Evolutionary conservation across 2,329 filamentous ascomycete species (phyloP), one percentile per base, ranked within the genome.

Genomic region (Chaetomium globosum): DNA sequence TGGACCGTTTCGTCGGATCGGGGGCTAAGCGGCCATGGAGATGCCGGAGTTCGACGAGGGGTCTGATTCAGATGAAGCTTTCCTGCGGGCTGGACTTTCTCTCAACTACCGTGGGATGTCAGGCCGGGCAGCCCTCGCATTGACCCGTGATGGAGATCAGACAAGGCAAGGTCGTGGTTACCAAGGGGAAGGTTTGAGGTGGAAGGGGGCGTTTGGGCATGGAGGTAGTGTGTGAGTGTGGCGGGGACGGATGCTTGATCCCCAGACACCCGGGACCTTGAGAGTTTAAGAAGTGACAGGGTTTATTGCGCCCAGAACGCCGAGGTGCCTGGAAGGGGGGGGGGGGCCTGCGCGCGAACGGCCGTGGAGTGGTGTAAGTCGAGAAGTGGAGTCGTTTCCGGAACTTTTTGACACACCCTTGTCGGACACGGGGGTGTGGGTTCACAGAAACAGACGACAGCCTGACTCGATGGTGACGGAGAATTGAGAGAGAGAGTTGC

Each of bases 221-320:
- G 64, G 31, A 52, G 51, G 65, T 67, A 62, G 54, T 63, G 67
- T 72, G 73, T 75, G 73, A 75, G 74, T 64, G 56, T 68, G 71
- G 71, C 70, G 75, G 73, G 72, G 68, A 68, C 69, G 71, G 67
- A 72, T 71, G 71, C 72, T 71, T 74, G 73, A 76, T 78, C 73
- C 73, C 70, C 74, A 74, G 71, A 73, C 72, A 76, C 74, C 72
- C 73, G 77, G 74, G 75, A 76, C 73, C 74, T 75, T 75, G 75
- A 69, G 73, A 73, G 77, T 79, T 80, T 80, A 80, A 78, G 76
- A 78, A 75, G 73, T 69, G 74, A 77, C 74, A 76, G 72, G 76
- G 74, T 65, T 8, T 59, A 61, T 58, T 64, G 63, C 65, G 54
- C 58, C 59, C 36, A 61, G 64, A 59, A 36, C 65, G 57, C 52